These are phyloP conservation scores for Picochlorum sp. DNA, from an alignment of 139 green algal genomes.

Conservation along the genomic window DNA sequence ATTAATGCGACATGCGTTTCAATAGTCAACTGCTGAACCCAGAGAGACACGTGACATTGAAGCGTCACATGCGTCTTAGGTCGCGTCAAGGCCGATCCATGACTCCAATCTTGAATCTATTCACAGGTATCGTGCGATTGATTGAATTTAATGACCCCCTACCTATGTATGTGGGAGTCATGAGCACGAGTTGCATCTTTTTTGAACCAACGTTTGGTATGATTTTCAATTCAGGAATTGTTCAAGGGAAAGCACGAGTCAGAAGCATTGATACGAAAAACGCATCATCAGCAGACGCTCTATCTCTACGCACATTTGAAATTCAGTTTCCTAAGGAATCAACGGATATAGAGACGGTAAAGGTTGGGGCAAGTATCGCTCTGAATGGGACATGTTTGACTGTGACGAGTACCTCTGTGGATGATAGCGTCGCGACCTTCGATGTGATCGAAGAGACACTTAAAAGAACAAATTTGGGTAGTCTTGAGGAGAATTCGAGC, in stretches of 20 bases:
- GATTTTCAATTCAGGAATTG: slow-evolving; percentile 56
- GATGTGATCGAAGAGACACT: slow-evolving; percentile 91
- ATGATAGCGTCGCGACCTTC: slow-evolving; percentile 48
- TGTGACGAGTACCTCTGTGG: slow-evolving; percentile 27
- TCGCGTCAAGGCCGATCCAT: too few relatives aligned
- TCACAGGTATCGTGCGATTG: too few relatives aligned
- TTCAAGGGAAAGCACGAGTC: slow-evolving; percentile 73
- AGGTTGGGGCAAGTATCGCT: slow-evolving; percentile 77
- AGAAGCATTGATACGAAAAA: slow-evolving; percentile 28
- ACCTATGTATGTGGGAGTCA: too few relatives aligned
- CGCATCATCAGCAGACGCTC: slow-evolving; percentile 40
- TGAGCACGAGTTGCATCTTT: too few relatives aligned
- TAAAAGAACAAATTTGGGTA: slow-evolving; percentile 76
- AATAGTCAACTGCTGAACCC: too few relatives aligned
- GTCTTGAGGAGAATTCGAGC: slow-evolving; percentile 35
- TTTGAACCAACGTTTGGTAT: too few relatives aligned
- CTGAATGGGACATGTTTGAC: slow-evolving; percentile 95
- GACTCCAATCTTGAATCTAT: too few relatives aligned
- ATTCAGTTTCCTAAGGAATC: slow-evolving; percentile 63
- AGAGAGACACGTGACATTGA: too few relatives aligned
- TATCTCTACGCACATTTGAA: slow-evolving; percentile 16
- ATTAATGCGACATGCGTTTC: too few relatives aligned
- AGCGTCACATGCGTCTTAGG: too few relatives aligned
- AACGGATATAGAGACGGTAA: slow-evolving; percentile 26
- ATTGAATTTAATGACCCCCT: too few relatives aligned